Evolutionary conservation across 2,329 filamentous ascomycete species (phyloP), one percentile per base, ranked within the genome.

Genomic region (Colletotrichum coccodes): DNA sequence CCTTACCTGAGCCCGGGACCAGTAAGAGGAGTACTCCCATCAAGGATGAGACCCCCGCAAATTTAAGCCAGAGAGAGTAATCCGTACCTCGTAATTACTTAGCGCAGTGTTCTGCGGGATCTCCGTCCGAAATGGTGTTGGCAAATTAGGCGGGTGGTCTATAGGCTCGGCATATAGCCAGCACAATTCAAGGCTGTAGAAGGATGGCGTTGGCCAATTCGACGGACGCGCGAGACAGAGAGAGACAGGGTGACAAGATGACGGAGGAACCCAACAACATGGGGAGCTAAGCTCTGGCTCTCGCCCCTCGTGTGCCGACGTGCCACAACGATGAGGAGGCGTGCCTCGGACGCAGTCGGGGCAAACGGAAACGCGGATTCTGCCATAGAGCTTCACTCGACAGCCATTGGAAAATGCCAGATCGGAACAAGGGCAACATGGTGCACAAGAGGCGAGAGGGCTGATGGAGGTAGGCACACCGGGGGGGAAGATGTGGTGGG

Each of bases 111-210:
- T 28, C 16, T 28, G 60, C 60, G 65, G 47, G 53, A 54, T 21
- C 65, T 42, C 42, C 47, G 61, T 65, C 42, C 49, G 40, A 65
- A 49, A 60, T 68, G 65, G 49, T 68, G 65, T 65, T 56, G 49
- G 36, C 61, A 60, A 52, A 58, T n/a, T 46, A 8, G 9, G 18
- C 50, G 53, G 40, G 38, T 28, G 49, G 23, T 30, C 61, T 49
- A 36, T 40, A 34, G 32, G 32, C 40, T 54, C 53, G 40, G 40
- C 53, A 68, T 42, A 47, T 42, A 40, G 21, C 40, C 16, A 54
- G 50, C 32, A 42, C 28, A 30, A 34, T 11, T 16, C 52, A 11
- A n/a, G 40, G 18, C 18, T 32, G 21, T 28, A 12, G 12, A 23
- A 30, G 49, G 47, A 60, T 47, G 47, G 38, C 11, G 21, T 60